These are phyloP conservation scores for Salix viminalis DNA, from an alignment of 345 rosid species.

Conservation along the genomic window DNA sequence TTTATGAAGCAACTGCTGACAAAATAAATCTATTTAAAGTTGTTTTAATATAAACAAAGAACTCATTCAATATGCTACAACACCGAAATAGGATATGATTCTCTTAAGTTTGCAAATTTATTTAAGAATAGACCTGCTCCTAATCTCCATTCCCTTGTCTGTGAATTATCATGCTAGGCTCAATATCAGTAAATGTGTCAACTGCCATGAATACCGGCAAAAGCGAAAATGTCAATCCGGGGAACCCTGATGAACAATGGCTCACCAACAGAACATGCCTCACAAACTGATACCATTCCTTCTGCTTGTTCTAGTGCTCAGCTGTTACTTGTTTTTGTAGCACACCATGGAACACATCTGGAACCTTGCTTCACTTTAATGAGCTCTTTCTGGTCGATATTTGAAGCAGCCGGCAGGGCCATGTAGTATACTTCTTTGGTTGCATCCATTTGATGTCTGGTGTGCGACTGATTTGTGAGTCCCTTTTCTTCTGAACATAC, in stretches of 20 bases:
- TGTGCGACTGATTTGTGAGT: not conserved
- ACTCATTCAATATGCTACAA: too few species aligned
- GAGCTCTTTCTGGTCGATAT: constrained; percentile 17
- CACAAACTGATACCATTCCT: constrained; percentile 21
- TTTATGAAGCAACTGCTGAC: not conserved
- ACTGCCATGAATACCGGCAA: constrained; percentile 50
- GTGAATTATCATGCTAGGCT: constrained; percentile 41
- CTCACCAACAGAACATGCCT: constrained; percentile 21
- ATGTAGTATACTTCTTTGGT: not conserved
- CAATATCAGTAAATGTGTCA: constrained; percentile 70
- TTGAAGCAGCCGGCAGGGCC: constrained; percentile 19
- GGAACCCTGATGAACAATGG: constrained; percentile 43
- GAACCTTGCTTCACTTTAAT: constrained; percentile 2
- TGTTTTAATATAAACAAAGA: not conserved
- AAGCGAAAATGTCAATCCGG: constrained; percentile 67
- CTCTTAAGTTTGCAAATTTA: not conserved
- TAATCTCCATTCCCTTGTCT: constrained; percentile 8
- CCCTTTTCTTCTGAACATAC: not conserved
- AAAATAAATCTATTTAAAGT: not conserved
- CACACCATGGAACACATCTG: constrained; percentile 10
- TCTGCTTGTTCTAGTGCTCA: constrained; percentile 21
- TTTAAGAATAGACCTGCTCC: not conserved
- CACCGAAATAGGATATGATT: not conserved
- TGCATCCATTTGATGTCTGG: not conserved
- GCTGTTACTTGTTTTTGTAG: constrained; percentile 38